Base-by-base conservation (phyloP, 2,329 filamentous ascomycete species). In the Pleomassaria siparia region DNA sequence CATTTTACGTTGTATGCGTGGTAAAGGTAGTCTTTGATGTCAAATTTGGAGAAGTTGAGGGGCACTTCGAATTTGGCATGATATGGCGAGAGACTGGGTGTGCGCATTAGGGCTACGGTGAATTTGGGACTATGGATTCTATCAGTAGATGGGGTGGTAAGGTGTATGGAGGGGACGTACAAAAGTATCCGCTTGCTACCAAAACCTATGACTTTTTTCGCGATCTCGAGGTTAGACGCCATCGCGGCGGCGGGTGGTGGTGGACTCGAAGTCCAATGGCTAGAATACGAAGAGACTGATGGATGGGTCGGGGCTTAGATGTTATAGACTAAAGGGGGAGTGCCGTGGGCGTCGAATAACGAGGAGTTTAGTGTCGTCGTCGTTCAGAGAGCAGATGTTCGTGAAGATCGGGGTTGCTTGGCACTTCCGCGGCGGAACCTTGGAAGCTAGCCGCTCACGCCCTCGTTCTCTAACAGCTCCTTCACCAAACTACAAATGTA, bases 1-100 rank as follows among this genome's bases (percentile, higher is more conserved):
- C 83, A 76, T 55, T 85, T 80, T 52, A 97, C 85, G 51, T 81
- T 80, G 79, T 99, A 99, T 35, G 82, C 82, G 71, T 95, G 85
- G 76, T 83, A 88, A 53, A 99, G 86, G 77, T 97, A 99, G 76
- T 96, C 91, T 72, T 91, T 89, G 33, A 99, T 76, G 71, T 99
- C 94, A 72, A 97, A 86, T 76, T 99, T 99, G 79, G 90, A 95
- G 79, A 96, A 91, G 62, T 83, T 85, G 60, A 97, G 81, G 10
- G 94, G 94, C 25, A 96, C 92, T 64, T 86, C 80, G 82, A 99
- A 99, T 62, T 85, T 87, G 54, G 92, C 94, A 70, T 89, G 90
- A 55, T 85, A 87, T 16, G 91, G 84, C 7, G 89, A 86, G 44
- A 88, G 81, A 58, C 82, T 79, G 24, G 84, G 82, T 49, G 85